Conservation (phyloP, 2,329 filamentous ascomycete species). For the Alternaria sp. region DNA sequence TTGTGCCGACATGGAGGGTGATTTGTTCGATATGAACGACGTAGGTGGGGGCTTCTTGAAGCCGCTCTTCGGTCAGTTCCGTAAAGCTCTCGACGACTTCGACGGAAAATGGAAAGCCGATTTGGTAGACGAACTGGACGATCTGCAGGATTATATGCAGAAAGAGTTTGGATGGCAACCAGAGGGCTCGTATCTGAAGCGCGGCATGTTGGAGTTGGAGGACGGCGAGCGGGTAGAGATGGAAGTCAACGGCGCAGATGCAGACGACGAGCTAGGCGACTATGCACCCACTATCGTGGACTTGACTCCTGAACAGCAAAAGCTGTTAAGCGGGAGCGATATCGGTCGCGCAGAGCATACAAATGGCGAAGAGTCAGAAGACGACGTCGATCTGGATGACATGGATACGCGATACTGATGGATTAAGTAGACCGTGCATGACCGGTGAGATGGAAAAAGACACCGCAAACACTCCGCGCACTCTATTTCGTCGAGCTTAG, state of each 20-base stretch:
- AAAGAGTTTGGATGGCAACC: constrained; percentile 67
- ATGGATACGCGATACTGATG: constrained; percentile 51
- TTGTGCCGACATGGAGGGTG: constrained; percentile 66
- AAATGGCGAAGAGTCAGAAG: constrained; percentile 46
- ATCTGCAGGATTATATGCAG: constrained; percentile 63
- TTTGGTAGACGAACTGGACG: constrained; percentile 63
- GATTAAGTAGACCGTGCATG: constrained; percentile 25
- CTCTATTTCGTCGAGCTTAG: not conserved
- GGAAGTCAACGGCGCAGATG: constrained; percentile 62
- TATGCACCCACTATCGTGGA: constrained; percentile 70
- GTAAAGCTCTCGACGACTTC: constrained; percentile 59
- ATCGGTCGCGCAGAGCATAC: constrained; percentile 25
- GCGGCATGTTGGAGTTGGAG: constrained; percentile 67
- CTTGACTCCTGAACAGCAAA: constrained; percentile 54
- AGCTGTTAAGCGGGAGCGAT: constrained; percentile 44
- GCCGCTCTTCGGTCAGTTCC: constrained; percentile 62
- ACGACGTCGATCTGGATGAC: constrained; percentile 49
- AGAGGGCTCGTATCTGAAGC: constrained; percentile 61
- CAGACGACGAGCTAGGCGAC: constrained; percentile 70
- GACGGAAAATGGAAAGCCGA: constrained; percentile 51
- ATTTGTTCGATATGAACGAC: constrained; percentile 66
- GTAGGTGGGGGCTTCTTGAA: constrained; percentile 63
- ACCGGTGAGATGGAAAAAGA: constrained; percentile 29
- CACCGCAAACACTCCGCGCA: not conserved
- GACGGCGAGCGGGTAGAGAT: constrained; percentile 70